Base-by-base conservation (phyloP, 2,329 filamentous ascomycete species). In the Xylaria sp. region DNA sequence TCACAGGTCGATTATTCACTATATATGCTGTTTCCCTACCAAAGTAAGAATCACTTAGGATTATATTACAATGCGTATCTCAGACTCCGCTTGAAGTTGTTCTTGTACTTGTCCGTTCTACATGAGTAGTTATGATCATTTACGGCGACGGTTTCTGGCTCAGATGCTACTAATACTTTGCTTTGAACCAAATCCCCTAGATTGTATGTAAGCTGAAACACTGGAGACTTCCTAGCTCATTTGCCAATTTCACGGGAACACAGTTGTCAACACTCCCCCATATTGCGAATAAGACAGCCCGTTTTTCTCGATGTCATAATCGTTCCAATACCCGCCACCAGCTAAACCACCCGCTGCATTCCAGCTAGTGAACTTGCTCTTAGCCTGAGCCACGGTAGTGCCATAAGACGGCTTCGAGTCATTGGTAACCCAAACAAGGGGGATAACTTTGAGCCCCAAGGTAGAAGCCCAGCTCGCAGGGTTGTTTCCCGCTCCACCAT, bases 291-390 rank as follows among this genome's bases (percentile, higher is more conserved):
- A 80, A 1, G 76, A 78, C 37, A 75, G 67, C 6, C 67, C 68
- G 75, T 79, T 80, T 69, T 79, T 80, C 72, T 80, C 79, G 45
- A 81, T 79, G 62, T 81, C 79, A 59, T 75, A 80, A 62, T 81
- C 79, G 47, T 81, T 81, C 79, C 79, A 81, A 64, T 80, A 81
- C 0, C 79, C 79, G 0, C 77, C 79, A 0, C 74, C 79, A 1
- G 70, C 78, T 14, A 81, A 66, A 0, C 69, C 63, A 4, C 70
- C 69, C 37, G 61, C 60, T 35, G 63, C 35, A 19, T 71, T 70
- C 79, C 78, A 81, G 8, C 53, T 55, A 1, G 64, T 55, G 54
- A 81, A 80, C 65, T 69, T 74, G 0, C 68, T 63, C 66, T 65
- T 57, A 3, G 79, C 79, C 64, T 78, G 77, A 5, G 74, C 72